Evolutionary conservation across 208 protist species (phyloP), one percentile per base, ranked within the genome.

Genomic region (Trichomonas tenax): DNA sequence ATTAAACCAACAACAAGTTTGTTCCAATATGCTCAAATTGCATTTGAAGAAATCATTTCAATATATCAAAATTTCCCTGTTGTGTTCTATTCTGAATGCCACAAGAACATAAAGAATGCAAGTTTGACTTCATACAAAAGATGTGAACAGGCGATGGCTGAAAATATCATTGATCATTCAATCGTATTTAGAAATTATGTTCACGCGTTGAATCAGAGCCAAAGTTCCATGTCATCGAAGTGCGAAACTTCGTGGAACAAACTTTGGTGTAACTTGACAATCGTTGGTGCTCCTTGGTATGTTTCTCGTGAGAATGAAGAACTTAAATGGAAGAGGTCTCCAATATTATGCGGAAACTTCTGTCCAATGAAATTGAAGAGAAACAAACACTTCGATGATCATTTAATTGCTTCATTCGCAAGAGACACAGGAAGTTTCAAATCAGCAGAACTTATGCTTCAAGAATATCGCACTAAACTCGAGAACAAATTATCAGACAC

Each of bases 281-380:
- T 38, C 1, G n/a, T 51, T 36, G 44, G 44, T 58, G 15, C 15
- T 38, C 44, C 86, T 58, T 93, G 86, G 86, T 31, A 38, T 36
- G 17, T 46, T 89, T 44, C 82, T 48, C 4, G 17, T 38, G 31
- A 51, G 11, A 15, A 34, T 51, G 21, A 48, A 51, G 17, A 48
- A 17, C 8, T 44, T 38, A 93, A 93, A 51, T 93, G 86, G 86
- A 93, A 51, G 44, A 34, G 86, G 8, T 41, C 41, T 11, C 45
- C 36, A 2, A 34, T 17, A 23, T 36, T 38, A 17, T 51, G 44
- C 31, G 8, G 17, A 93, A 48, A 41, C 31, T 93, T 44, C 31
- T 93, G 86, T 93, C 86, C 86, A 38, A 93, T 93, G 86, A 93
- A 93, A 93, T 34, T 93, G 17, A 93, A 48, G 17, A 48, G 17